phyloP scores from a whole-genome alignment of 768 basidiomycete genomes.

The Mycena sanguinolenta region DNA sequence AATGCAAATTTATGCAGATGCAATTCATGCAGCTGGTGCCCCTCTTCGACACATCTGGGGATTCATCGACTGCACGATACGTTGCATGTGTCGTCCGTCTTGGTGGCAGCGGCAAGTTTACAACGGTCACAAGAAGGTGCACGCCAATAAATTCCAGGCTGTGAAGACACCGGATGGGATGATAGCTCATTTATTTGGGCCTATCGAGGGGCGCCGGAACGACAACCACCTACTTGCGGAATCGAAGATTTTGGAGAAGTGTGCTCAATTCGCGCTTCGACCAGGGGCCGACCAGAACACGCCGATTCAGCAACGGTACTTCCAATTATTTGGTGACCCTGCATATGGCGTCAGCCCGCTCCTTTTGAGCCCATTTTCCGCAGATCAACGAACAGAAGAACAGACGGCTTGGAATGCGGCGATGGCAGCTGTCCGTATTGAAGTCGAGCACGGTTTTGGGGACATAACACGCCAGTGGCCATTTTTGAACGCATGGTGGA shows the following conservation, averaged over 20 bases:
- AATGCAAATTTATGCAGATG: constrained; percentile 34
- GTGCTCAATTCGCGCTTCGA: background rate
- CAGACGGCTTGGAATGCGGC: constrained; percentile 39
- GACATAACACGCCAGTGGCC: constrained; percentile 38
- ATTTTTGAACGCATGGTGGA: constrained; percentile 42
- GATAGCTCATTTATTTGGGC: constrained; percentile 42
- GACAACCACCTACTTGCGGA: constrained; percentile 35
- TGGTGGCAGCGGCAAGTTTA: constrained; percentile 21
- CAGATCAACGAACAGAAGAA: constrained; percentile 12
- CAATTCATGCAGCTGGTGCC: constrained; percentile 33
- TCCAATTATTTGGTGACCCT: constrained; percentile 39
- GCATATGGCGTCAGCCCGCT: constrained; percentile 40
- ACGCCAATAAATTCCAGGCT: constrained; percentile 46
- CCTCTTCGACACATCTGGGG: constrained; percentile 36
- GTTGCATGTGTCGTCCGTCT: constrained; percentile 26
- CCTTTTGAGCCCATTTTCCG: constrained; percentile 38
- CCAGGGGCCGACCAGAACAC: background rate
- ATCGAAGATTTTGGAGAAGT: constrained; percentile 25
- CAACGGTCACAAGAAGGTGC: constrained; percentile 44
- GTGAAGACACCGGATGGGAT: constrained; percentile 43
- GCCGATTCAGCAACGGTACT: background rate
- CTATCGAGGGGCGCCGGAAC: constrained; percentile 38
- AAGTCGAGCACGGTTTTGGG: constrained; percentile 48
- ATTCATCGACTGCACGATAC: constrained; percentile 44
- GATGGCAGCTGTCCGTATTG: constrained; percentile 42